phyloP scores from a whole-genome alignment of 345 rosid genomes.

The Eucalyptus coolabah region DNA sequence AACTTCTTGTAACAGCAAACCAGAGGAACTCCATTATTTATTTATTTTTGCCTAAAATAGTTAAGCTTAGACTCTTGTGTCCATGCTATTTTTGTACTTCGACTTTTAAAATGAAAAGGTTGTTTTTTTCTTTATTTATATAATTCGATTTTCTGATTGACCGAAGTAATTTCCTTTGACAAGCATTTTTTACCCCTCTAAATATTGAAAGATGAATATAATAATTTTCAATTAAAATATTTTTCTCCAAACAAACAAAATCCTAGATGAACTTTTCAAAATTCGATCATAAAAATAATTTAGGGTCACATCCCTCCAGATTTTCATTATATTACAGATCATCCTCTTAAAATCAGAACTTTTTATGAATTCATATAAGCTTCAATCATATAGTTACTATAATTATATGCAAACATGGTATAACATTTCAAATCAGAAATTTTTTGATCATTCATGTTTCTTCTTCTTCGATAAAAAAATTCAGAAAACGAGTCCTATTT shows the following conservation, averaged over 20 bases:
- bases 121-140: fast-evolving
- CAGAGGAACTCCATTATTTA: neutral
- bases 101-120: no score
- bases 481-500: neutral
- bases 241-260: neutral
- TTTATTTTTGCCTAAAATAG: neutral
- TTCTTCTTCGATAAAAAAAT: neutral
- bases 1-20: neutral
- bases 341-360: neutral
- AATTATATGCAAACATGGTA: fast-evolving
- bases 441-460: no score
- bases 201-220: neutral
- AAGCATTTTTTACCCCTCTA: neutral
- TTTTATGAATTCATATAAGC: neutral
- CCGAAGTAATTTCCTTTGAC: neutral
- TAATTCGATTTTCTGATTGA: neutral
- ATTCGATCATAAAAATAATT: neutral
- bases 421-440: neutral
- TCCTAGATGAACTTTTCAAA: neutral
- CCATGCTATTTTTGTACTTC: neutral
- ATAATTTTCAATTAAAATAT: no score
- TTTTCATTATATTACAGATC: neutral
- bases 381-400: neutral
- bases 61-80: neutral
- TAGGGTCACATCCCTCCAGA: neutral